Conservation (phyloP, 2,329 filamentous ascomycete species). For the Neoascochyta sp. region DNA sequence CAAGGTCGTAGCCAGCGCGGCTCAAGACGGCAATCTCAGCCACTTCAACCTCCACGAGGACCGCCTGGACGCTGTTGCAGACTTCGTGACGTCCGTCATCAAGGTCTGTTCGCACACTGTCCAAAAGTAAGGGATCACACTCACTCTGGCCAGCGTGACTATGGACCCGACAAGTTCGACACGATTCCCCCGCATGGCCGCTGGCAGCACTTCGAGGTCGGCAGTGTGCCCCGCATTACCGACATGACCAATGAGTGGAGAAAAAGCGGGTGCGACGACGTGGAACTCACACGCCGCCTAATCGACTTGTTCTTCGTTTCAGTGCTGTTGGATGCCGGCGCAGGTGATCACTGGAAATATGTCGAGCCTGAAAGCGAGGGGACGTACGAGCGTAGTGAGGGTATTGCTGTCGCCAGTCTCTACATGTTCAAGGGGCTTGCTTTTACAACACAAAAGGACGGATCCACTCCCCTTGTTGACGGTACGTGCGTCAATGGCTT, state of each 20-base stretch:
- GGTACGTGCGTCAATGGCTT: conserved; percentile 60
- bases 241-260: conserved; percentile 65
- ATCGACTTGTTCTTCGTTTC: conserved; percentile 76
- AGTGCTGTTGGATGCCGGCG: conserved; percentile 78
- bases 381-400: conserved; percentile 78
- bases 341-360: conserved; percentile 84
- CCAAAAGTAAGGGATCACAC: not conserved
- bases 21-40: conserved; percentile 50
- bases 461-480: conserved; percentile 59
- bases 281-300: conserved; percentile 68
- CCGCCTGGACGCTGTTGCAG: conserved; percentile 74
- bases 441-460: conserved; percentile 71
- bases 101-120: conserved; percentile 58
- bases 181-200: conserved; percentile 64
- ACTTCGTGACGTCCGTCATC: conserved; percentile 82
- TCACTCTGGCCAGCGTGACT: conserved; percentile 55
- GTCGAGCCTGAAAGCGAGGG: conserved; percentile 80
- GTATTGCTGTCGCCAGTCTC: conserved; percentile 68
- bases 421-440: conserved; percentile 87
- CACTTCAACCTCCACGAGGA: conserved; percentile 83
- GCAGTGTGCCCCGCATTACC: conserved; percentile 66
- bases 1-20: conserved; percentile 23
- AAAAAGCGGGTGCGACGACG: conserved; percentile 53
- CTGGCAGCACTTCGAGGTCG: conserved; percentile 78
- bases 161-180: conserved; percentile 54